A percentile compares a stretch with the other conserved stretches of the same genome.
These are phyloP conservation scores for Candida ulmi DNA, from an alignment of 805 yeast species.

Conservation along the genomic window DNA sequence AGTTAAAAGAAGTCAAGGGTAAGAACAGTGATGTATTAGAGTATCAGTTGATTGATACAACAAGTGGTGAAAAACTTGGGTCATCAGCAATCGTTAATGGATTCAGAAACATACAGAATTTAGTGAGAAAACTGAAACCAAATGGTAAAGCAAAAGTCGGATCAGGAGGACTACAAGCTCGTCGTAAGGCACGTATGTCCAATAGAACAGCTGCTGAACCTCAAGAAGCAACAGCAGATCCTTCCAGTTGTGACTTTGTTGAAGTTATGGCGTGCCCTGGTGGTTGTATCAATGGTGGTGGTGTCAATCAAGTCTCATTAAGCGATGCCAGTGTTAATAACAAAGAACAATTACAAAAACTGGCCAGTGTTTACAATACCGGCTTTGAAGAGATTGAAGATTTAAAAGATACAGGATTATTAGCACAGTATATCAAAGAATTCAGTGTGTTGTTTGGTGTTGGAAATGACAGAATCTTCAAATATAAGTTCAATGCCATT, in stretches of 20 bases:
- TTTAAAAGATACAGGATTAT: slow-evolving; percentile 23
- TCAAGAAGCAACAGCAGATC: slow-evolving; percentile 19
- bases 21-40: slow-evolving; percentile 71
- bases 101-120: slow-evolving; percentile 87
- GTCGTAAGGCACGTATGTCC: slow-evolving; percentile 15
- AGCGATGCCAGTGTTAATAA: slow-evolving; percentile 4
- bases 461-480: slow-evolving; percentile 31
- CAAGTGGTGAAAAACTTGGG: slow-evolving; percentile 36
- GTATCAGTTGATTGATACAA: slow-evolving; percentile 42
- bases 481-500: slow-evolving; percentile 44
- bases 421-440: slow-evolving; percentile 28
- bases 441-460: slow-evolving; percentile 29
- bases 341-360: slow-evolving; percentile 16
- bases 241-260: slow-evolving; percentile 63
- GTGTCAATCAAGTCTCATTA: slow-evolving; percentile 39
- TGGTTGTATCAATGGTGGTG: slow-evolving; percentile 97
- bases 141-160: slow-evolving; percentile 20
- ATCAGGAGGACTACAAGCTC: slow-evolving; percentile 23
- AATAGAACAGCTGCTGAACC: not conserved
- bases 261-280: slow-evolving; percentile 98
- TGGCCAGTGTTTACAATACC: slow-evolving; percentile 27
- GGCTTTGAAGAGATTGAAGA: slow-evolving; percentile 28
- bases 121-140: slow-evolving; percentile 66
- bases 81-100: slow-evolving; percentile 76
- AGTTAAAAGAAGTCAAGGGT: slow-evolving; percentile 46